Percentiles rank a stretch among this genome's conserved stretches.
phyloP scores from a whole-genome alignment of 1,284 basidiomycete species.

The Porogramme epimiltina region DNA sequence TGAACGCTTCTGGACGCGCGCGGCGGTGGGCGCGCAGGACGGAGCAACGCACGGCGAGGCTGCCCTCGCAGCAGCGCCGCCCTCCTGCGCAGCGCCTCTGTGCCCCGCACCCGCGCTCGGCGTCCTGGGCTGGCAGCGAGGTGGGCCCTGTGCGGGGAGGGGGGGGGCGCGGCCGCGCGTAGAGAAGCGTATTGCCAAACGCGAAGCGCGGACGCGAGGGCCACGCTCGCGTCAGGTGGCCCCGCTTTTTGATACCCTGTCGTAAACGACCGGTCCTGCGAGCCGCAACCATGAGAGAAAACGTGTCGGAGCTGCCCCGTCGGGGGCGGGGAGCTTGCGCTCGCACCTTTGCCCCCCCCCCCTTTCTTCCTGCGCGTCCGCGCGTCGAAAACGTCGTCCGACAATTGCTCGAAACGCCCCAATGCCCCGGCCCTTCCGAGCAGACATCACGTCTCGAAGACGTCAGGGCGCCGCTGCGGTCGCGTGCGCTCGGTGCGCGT shows the following conservation, averaged over 20 bases:
- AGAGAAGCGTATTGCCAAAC: conserved; percentile 15
- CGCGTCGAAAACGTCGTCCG: conserved; percentile 4
- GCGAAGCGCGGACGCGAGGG: conserved; percentile 12
- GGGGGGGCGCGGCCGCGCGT: no score
- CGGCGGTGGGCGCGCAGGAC: no score
- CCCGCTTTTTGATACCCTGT: conserved; percentile 5
- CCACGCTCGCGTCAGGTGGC: conserved; percentile 17
- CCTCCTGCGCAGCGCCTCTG: not conserved
- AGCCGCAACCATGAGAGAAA: conserved; percentile 14
- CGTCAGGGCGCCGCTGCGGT: not conserved
- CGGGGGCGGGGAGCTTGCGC: conserved; percentile 1
- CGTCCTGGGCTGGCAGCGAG: conserved; percentile 7
- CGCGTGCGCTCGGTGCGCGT: conserved; percentile 4
- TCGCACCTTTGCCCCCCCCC: conserved; percentile 1
- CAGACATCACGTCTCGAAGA: conserved; percentile 6
- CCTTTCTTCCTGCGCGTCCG: no score
- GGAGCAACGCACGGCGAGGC: no score
- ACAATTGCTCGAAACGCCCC: not conserved
- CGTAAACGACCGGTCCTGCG: conserved; percentile 21
- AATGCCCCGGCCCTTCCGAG: conserved; percentile 9
- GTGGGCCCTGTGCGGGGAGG: no score
- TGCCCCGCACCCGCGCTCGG: conserved; percentile 2
- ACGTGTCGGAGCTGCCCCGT: not conserved
- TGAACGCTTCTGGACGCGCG: conserved; percentile 4
- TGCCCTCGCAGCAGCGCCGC: not conserved